phyloP scores from a whole-genome alignment of 1,284 basidiomycete genomes.

The Ustilago xerochloae region DNA sequence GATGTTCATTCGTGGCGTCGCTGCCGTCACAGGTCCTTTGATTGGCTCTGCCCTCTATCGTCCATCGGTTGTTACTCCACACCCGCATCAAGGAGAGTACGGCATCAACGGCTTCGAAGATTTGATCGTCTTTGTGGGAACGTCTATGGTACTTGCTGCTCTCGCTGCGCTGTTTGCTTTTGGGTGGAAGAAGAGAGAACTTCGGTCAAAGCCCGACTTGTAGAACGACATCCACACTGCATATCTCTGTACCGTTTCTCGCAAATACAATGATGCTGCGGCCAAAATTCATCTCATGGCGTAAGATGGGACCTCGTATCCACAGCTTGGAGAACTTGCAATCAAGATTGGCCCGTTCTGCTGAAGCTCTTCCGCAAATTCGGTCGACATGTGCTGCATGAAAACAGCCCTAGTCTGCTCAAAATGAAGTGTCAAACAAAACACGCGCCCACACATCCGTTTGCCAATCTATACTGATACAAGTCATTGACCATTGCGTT shows the following conservation, averaged over 20 bases:
- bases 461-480: too few relatives aligned
- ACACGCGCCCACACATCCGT: too few relatives aligned
- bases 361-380: too few relatives aligned
- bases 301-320: too few relatives aligned
- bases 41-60: constrained; percentile 48
- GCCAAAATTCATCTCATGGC: too few relatives aligned
- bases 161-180: constrained; percentile 4
- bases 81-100: constrained; percentile 19
- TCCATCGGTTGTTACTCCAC: background rate
- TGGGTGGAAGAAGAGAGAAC: background rate
- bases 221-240: background rate
- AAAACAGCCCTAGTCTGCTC: too few relatives aligned
- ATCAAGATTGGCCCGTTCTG: too few relatives aligned
- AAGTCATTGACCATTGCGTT: background rate
- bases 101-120: constrained; percentile 40
- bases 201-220: background rate
- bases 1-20: constrained; percentile 49
- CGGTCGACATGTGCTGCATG: too few relatives aligned
- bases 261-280: too few relatives aligned
- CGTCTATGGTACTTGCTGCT: constrained; percentile 7
- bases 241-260: background rate
- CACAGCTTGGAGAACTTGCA: too few relatives aligned
- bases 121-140: constrained; percentile 47
- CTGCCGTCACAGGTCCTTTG: constrained; percentile 46
- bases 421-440: too few relatives aligned